phyloP scores from a whole-genome alignment of 2,329 filamentous ascomycete species.

The Diaporthe caulivora region DNA sequence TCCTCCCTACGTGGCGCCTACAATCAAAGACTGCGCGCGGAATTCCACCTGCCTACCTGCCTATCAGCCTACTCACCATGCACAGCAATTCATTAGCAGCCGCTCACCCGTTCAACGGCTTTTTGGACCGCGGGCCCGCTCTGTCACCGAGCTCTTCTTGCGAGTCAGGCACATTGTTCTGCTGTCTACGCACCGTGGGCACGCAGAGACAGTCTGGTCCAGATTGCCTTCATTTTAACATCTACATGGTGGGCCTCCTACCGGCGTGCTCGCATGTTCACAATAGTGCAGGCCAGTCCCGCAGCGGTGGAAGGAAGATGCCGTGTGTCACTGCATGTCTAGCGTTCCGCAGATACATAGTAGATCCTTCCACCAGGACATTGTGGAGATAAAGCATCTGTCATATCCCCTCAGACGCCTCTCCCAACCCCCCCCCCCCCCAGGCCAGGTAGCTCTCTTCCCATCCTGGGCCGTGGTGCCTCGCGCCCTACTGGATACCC shows the following conservation, averaged over 20 bases:
- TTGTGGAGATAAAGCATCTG: conserved; percentile 11
- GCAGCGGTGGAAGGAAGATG: not conserved
- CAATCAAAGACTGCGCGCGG: not conserved
- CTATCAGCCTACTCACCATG: too few relatives aligned
- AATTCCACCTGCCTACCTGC: too few relatives aligned
- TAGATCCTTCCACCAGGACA: not conserved
- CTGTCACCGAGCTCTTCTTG: not conserved
- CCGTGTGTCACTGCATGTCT: conserved; percentile 6
- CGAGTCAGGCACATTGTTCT: conserved; percentile 1
- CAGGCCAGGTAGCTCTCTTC: not conserved
- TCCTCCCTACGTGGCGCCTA: conserved; percentile 14
- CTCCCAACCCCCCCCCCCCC: not conserved
- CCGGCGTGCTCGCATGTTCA: not conserved
- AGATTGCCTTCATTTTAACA: not conserved
- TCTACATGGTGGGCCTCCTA: not conserved
- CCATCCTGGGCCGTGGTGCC: not conserved
- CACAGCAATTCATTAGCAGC: not conserved
- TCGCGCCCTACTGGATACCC: conserved; percentile 58
- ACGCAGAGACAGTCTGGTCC: not conserved
- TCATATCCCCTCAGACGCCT: not conserved
- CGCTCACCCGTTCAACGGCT: not conserved
- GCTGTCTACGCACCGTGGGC: not conserved
- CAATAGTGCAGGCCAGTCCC: not conserved
- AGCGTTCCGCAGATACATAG: not conserved
- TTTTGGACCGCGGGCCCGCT: not conserved